Conservation (phyloP, 1,284 basidiomycete species). For the Sphagnurus paluster region DNA sequence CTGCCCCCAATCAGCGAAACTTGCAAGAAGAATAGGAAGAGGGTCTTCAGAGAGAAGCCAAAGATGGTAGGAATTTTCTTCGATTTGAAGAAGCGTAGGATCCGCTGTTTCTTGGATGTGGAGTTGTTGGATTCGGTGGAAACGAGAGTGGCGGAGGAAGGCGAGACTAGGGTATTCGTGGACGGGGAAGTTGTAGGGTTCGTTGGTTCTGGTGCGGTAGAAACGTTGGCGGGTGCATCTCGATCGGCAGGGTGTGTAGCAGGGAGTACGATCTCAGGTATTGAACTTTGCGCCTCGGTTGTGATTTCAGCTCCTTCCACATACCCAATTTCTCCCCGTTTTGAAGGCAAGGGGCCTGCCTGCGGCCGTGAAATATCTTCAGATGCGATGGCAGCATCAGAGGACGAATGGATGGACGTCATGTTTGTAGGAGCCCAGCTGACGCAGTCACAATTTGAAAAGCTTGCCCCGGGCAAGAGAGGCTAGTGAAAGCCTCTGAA, state of each 20-base stretch:
- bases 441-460: slow-evolving; percentile 19
- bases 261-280: slow-evolving; percentile 27
- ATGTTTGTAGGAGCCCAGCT: slow-evolving; percentile 17
- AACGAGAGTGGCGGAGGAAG: slow-evolving; percentile 20
- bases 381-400: slow-evolving; percentile 12
- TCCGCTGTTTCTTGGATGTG: slow-evolving; percentile 29
- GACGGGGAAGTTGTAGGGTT: slow-evolving; percentile 20
- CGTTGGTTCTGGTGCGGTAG: slow-evolving; percentile 9
- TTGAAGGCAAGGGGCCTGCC: slow-evolving; percentile 62
- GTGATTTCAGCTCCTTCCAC: slow-evolving; percentile 40
- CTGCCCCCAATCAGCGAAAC: slow-evolving; percentile 46
- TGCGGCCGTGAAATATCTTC: slow-evolving; percentile 37
- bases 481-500: slow-evolving; percentile 12
- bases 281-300: slow-evolving; percentile 17
- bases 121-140: slow-evolving; percentile 25
- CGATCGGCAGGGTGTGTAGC: slow-evolving; percentile 60
- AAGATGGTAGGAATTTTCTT: slow-evolving; percentile 38
- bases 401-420: slow-evolving; percentile 20
- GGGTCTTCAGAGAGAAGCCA: slow-evolving; percentile 49
- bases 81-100: slow-evolving; percentile 41
- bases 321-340: slow-evolving; percentile 68
- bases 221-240: slow-evolving; percentile 24
- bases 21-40: slow-evolving; percentile 46
- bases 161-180: slow-evolving; percentile 20
- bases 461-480: slow-evolving; percentile 23